Conservation (phyloP, 352 stramenopile genomes). For the Elongisporangium undulatum region DNA sequence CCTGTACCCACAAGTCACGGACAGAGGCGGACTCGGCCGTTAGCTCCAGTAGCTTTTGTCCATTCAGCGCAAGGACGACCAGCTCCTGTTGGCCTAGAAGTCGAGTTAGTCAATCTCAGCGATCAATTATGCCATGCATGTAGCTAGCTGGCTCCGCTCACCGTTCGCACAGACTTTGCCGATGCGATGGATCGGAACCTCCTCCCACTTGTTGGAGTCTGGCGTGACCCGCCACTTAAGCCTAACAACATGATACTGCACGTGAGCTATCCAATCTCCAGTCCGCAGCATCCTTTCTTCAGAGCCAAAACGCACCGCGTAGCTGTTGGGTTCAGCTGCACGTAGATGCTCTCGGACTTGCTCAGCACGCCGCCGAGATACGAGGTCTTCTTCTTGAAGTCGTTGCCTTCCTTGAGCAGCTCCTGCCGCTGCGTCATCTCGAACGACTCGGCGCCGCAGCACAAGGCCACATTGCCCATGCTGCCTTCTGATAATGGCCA, state of each 20-base stretch:
- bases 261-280: not conserved
- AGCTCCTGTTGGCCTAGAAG: slow-evolving; percentile 33
- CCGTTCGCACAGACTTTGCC: slow-evolving; percentile 54
- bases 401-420: slow-evolving; percentile 56
- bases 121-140: not conserved
- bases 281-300: not conserved
- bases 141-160: slow-evolving; percentile 5
- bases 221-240: slow-evolving; percentile 41
- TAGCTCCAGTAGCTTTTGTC: slow-evolving; percentile 63
- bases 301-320: slow-evolving; percentile 27
- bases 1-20: slow-evolving; percentile 67
- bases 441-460: slow-evolving; percentile 44
- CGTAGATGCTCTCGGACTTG: slow-evolving; percentile 46
- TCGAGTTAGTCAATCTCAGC: not conserved
- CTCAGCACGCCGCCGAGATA: slow-evolving; percentile 55
- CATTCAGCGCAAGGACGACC: slow-evolving; percentile 40
- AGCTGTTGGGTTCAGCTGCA: slow-evolving; percentile 48
- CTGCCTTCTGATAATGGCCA: slow-evolving; percentile 1
- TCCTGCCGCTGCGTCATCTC: slow-evolving; percentile 60
- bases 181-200: slow-evolving; percentile 45
- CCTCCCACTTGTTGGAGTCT: slow-evolving; percentile 33
- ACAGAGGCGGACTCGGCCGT: slow-evolving; percentile 28
- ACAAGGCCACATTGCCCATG: slow-evolving; percentile 58
- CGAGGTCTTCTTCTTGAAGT: slow-evolving; percentile 68
- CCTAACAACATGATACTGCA: slow-evolving; percentile 7